A percentile compares a stretch with the other conserved stretches of the same genome.
phyloP scores from a whole-genome alignment of 1,284 basidiomycete species.

The Psilocybe mexicana region DNA sequence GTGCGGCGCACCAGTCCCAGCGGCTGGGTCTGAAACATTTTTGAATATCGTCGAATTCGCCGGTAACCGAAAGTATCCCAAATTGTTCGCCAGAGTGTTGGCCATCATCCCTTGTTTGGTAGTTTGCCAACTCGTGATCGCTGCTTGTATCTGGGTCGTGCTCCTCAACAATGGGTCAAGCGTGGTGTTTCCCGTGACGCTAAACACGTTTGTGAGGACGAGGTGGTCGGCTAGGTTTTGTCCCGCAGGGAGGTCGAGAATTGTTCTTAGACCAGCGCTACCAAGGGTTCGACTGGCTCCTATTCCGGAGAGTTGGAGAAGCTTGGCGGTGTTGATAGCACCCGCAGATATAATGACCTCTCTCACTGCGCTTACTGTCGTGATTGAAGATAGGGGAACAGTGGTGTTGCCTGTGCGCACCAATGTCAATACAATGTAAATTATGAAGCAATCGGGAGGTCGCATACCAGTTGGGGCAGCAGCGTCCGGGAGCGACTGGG shows the following conservation, averaged over 20 bases:
- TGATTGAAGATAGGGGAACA: background rate
- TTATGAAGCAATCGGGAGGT: too few relatives aligned
- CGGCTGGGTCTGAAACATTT: conserved; percentile 26
- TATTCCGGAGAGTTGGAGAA: conserved; percentile 14
- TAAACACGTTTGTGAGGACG: conserved; percentile 21
- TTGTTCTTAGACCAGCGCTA: conserved; percentile 11
- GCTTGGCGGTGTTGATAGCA: background rate
- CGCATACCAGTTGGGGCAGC: background rate
- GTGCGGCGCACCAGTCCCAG: conserved; percentile 30
- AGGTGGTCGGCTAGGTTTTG: conserved; percentile 41
- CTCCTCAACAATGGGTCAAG: conserved; percentile 26
- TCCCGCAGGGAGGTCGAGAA: conserved; percentile 36
- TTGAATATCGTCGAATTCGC: conserved; percentile 25
- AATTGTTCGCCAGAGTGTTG: conserved; percentile 28
- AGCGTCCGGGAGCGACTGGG: background rate
- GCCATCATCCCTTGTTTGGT: conserved; percentile 27
- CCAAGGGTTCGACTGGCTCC: conserved; percentile 14
- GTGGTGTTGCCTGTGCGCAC: background rate
- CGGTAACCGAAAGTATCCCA: conserved; percentile 30
- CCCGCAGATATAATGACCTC: conserved; percentile 11
- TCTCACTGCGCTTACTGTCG: background rate
- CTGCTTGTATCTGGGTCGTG: conserved; percentile 1
- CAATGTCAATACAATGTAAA: too few relatives aligned
- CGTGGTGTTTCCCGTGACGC: conserved; percentile 16
- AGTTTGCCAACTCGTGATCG: conserved; percentile 21